Base-by-base conservation (phyloP, 2,329 filamentous ascomycete species). In the Metarhizium anisopliae region DNA sequence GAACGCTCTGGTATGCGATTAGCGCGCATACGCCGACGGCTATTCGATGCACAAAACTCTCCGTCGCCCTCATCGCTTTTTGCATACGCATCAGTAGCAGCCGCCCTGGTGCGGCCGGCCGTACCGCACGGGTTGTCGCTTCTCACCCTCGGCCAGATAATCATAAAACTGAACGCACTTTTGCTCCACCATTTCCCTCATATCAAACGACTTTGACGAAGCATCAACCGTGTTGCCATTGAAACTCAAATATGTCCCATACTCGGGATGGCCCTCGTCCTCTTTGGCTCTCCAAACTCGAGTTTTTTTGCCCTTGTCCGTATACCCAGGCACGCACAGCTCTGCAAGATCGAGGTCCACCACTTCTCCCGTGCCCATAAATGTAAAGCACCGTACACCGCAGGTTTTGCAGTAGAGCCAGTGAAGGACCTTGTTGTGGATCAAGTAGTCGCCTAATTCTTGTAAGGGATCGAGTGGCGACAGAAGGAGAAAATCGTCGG, bases 381-480 rank as follows among this genome's bases (percentile, higher is more conserved):
- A 65, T 5, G 66, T 70, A 61, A 80, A 75, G 54, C 72, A 73
- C 3, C 74, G 63, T 13, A 74, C 71, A 0, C 72, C 76, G 57
- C 77, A 80, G 0, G 57, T 71, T 52, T 68, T 71, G 64, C 77
- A 80, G 58, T 77, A 80, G 56, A 74, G 72, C 66, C 72, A 79
- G 54, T 72, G 70, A 6, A 66, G 61, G 4, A 54, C 57, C 50
- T 66, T 63, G 2, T 62, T 54, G 54, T 64, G 62, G 55, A 68
- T 70, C 5, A 62, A 65, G 56, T 79, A 80, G 55, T 73, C 71
- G 18, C 69, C 70, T 2, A 79, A 61, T 11, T 71, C 71, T 0
- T 60, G 54, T 20, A 71, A 58, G 6, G 70, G 71, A 51, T 71
- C 63, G 1, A 67, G 52, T 0, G 77, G 77, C 2, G 70, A 71